Evolutionary conservation across 805 yeast species (phyloP).

Genomic region (Cephaloascus fragrans): DNA sequence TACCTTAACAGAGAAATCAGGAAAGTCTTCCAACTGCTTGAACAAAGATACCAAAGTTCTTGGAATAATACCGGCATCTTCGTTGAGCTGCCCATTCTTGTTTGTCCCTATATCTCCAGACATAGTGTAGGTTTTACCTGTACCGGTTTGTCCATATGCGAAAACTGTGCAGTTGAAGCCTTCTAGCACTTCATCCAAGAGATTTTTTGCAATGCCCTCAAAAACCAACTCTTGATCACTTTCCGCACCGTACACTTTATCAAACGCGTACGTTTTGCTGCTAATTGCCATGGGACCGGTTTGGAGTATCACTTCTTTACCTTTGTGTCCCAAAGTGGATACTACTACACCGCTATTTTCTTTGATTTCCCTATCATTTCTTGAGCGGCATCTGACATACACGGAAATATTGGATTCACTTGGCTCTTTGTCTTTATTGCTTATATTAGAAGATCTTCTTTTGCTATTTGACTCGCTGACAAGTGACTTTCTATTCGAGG

Average conservation of each 20-base stretch:
- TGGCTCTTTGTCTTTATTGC: background rate
- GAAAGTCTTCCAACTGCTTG: conserved; percentile 26
- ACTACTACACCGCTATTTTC: conserved; percentile 55
- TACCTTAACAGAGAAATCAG: conserved; percentile 61
- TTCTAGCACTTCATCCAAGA: conserved; percentile 55
- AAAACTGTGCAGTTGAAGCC: conserved; percentile 78
- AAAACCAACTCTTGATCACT: conserved; percentile 65
- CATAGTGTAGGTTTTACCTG: conserved; percentile 74
- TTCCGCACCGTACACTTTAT: conserved; percentile 75
- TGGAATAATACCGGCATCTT: conserved; percentile 57
- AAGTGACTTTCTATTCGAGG: background rate
- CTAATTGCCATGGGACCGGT: conserved; percentile 22
- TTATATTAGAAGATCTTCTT: background rate
- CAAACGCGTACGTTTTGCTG: conserved; percentile 57
- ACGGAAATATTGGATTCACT: conserved; percentile 43
- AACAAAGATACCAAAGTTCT: conserved; percentile 50
- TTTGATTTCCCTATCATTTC: conserved; percentile 46
- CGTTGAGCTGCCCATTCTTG: conserved; percentile 15
- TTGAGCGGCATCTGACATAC: conserved; percentile 53
- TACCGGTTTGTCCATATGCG: conserved; percentile 84
- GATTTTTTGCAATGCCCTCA: conserved; percentile 54
- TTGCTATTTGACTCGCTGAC: background rate
- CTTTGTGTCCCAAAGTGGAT: conserved; percentile 35
- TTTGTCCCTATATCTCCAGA: conserved; percentile 47
- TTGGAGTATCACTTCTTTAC: conserved; percentile 38